Percentiles rank a stretch among this genome's conserved stretches.
Conservation (phyloP, 805 yeast species). For the Candida verbasci region DNA sequence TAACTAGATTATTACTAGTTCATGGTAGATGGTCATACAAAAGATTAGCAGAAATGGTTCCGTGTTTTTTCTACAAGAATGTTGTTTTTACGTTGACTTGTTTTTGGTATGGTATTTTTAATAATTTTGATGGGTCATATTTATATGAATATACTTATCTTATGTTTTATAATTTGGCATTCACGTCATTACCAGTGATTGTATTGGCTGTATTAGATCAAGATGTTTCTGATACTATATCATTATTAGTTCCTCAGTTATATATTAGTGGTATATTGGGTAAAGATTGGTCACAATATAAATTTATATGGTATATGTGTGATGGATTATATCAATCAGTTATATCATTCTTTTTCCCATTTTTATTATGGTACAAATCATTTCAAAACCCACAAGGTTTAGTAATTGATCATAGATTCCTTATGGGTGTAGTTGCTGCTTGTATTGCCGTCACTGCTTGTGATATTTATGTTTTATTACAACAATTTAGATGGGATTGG, state of each 20-base stretch:
- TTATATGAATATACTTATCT: conserved; percentile 73
- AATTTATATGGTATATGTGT: conserved; percentile 57
- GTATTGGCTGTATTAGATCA: conserved; percentile 71
- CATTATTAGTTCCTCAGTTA: conserved; percentile 65
- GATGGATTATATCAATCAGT: conserved; percentile 75
- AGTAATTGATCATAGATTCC: conserved; percentile 60
- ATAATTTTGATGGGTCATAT: conserved; percentile 70
- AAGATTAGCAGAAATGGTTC: conserved; percentile 72
- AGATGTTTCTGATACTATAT: conserved; percentile 63
- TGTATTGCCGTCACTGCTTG: conserved; percentile 60
- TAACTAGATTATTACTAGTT: conserved; percentile 60
- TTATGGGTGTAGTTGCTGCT: conserved; percentile 63
- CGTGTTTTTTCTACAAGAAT: conserved; percentile 75
- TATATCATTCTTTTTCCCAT: conserved; percentile 65
- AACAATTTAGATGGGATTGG: conserved; percentile 80
- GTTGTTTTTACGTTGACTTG: conserved; percentile 67
- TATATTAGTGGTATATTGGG: conserved; percentile 66
- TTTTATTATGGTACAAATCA: conserved; percentile 43
- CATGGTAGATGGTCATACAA: conserved; percentile 86
- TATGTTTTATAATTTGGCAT: conserved; percentile 76
- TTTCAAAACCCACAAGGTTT: conserved; percentile 51
- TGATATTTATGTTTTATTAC: conserved; percentile 60
- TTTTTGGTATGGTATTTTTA: conserved; percentile 73
- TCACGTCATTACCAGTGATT: conserved; percentile 76
- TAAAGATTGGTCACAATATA: conserved; percentile 54